Conservation (phyloP, 352 stramenopile species). For the Blastocystis sp. region DNA sequence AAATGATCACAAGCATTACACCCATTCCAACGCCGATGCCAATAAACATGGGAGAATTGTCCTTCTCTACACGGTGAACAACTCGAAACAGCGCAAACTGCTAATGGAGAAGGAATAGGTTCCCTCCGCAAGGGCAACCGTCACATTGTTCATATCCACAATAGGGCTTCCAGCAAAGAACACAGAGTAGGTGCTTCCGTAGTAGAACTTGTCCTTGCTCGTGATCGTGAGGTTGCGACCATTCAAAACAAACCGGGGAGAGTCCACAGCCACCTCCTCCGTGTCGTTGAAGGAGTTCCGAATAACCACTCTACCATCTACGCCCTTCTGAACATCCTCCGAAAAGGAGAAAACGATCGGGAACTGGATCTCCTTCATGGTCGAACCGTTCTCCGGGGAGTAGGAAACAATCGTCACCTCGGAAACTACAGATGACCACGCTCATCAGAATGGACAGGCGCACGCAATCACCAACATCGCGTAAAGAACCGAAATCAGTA, state of each 20-base stretch:
- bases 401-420: not conserved
- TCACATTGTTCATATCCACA: not conserved
- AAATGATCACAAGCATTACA: slow-evolving; percentile 45
- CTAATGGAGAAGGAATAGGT: slow-evolving; percentile 11
- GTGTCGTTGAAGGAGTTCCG: slow-evolving; percentile 17
- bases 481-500: not conserved
- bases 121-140: not conserved
- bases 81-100: not conserved
- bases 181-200: slow-evolving; percentile 43
- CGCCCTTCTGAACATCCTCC: not conserved
- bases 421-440: not conserved
- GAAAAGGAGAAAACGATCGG: slow-evolving; percentile 39
- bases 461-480: not conserved
- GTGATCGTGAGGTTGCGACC: not conserved
- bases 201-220: not conserved
- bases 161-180: slow-evolving; percentile 11
- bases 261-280: not conserved
- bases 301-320: slow-evolving; percentile 16
- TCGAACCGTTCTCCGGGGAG: not conserved
- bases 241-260: not conserved
- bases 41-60: slow-evolving; percentile 48
- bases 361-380: not conserved
- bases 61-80: slow-evolving; percentile 7
- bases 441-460: not conserved
- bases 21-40: slow-evolving; percentile 49